A percentile compares a stretch with the other conserved stretches of the same genome.
Conservation (phyloP, 306 rosid species). For the Fragaria vesca region DNA sequence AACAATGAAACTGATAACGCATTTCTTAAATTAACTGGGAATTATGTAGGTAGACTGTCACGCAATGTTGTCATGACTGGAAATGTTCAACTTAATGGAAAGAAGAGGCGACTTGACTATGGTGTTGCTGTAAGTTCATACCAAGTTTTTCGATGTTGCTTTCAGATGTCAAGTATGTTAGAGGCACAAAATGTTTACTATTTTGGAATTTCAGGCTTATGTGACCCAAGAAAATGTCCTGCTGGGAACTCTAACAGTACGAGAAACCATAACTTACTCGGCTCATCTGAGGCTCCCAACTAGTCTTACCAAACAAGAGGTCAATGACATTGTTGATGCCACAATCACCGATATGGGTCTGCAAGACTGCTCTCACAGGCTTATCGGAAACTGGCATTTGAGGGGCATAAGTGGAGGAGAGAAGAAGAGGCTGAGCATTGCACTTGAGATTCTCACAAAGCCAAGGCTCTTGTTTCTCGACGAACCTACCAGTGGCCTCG, state of each 20-base stretch:
- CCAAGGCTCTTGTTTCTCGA: slow-evolving; percentile 83
- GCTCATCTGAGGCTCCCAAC: slow-evolving; percentile 79
- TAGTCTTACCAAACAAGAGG: slow-evolving; percentile 53
- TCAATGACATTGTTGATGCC: slow-evolving; percentile 52
- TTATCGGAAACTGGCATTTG: slow-evolving; percentile 82
- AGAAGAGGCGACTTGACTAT: slow-evolving; percentile 56
- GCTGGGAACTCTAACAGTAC: slow-evolving; percentile 81
- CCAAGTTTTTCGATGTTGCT: neutral
- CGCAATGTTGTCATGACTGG: slow-evolving; percentile 80
- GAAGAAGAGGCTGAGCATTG: slow-evolving; percentile 85
- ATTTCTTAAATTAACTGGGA: neutral
- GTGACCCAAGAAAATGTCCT: slow-evolving; percentile 87
- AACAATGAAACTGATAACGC: neutral
- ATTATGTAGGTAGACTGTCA: slow-evolving; percentile 68
- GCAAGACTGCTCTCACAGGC: slow-evolving; percentile 66
- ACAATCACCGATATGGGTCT: slow-evolving; percentile 82
- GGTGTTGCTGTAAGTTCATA: slow-evolving; percentile 57
- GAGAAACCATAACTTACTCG: slow-evolving; percentile 79
- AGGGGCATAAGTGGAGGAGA: slow-evolving; percentile 96
- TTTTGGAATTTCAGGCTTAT: slow-evolving; percentile 51
- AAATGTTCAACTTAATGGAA: slow-evolving; percentile 73
- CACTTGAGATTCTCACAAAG: slow-evolving; percentile 82
- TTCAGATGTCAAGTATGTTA: neutral
- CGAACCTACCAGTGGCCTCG: slow-evolving; percentile 92
- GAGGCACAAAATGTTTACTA: neutral